Percentiles rank a stretch among this genome's conserved stretches.
These are phyloP conservation scores for Hanseniaspora sp. DNA, from an alignment of 1,139 yeast species.

Conservation along the genomic window DNA sequence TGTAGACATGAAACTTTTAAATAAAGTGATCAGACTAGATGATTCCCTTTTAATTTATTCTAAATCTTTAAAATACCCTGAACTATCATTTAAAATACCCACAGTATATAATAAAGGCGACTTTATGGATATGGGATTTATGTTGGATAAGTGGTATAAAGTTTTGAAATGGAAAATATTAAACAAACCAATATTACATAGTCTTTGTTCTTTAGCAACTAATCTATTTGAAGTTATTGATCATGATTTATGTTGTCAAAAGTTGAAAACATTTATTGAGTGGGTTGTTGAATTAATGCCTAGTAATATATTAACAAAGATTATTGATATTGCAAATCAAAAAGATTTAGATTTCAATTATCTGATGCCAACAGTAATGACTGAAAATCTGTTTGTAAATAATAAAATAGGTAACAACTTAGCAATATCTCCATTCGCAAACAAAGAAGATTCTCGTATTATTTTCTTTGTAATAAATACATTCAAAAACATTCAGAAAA, in stretches of 20 bases:
- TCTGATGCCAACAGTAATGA: not conserved
- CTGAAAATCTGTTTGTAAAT: not conserved
- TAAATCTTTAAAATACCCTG: slow-evolving; percentile 26
- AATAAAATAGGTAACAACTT: not conserved
- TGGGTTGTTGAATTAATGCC: not conserved
- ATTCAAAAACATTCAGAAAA: not conserved
- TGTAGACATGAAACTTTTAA: not conserved
- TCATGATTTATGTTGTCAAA: not conserved
- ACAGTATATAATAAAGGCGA: slow-evolving; percentile 1
- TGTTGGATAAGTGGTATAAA: slow-evolving; percentile 23
- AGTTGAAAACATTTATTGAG: not conserved
- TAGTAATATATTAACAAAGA: not conserved
- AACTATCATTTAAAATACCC: slow-evolving; percentile 23
- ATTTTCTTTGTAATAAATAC: slow-evolving; percentile 4
- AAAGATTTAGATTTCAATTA: slow-evolving; percentile 1
- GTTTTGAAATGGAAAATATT: slow-evolving; percentile 13
- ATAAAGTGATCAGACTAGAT: slow-evolving; percentile 7
- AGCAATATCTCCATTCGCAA: not conserved
- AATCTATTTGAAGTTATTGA: slow-evolving; percentile 9
- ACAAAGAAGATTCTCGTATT: not conserved
- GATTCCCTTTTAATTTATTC: slow-evolving; percentile 20
- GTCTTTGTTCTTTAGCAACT: slow-evolving; percentile 1
- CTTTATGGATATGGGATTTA: not conserved
- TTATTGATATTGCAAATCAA: slow-evolving; percentile 1
- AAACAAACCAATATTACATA: not conserved